These are phyloP conservation scores for Balamuthia mandrillaris DNA, from an alignment of 208 protist genomes.

Conservation along the genomic window DNA sequence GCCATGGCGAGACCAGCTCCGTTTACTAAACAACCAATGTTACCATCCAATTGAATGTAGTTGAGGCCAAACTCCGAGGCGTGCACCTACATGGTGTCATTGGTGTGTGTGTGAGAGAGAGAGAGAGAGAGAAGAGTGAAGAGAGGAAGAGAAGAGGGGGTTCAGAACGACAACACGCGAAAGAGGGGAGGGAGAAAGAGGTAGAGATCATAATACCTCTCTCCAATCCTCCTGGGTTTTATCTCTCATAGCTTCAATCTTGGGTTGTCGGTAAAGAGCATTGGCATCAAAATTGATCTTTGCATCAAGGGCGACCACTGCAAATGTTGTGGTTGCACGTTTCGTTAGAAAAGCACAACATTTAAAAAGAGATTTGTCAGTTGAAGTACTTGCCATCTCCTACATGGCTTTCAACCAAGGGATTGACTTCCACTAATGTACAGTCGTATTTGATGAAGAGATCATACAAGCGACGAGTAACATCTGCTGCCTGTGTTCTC, in stretches of 20 bases:
- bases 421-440: constrained; percentile 57
- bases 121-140: no score
- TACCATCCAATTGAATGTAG: constrained; percentile 98
- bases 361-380: background rate
- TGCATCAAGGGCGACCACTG: constrained; percentile 95
- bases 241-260: constrained; percentile 92
- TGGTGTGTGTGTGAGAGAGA: no score
- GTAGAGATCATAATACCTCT: no score
- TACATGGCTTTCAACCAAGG: constrained; percentile 49
- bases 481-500: background rate
- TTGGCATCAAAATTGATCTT: constrained; percentile 99
- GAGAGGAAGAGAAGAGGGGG: no score
- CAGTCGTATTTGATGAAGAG: constrained; percentile 19
- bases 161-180: no score
- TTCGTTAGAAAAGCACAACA: no score
- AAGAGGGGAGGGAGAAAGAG: no score
- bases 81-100: no score
- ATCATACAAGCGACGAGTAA: background rate
- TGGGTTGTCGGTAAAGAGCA: constrained; percentile 91
- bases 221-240: constrained; percentile 81
- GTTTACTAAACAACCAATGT: constrained; percentile 94
- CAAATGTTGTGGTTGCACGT: background rate
- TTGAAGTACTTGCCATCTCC: background rate
- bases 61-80: constrained; percentile 95
- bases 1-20: constrained; percentile 99